Evolutionary conservation across 805 yeast genomes (phyloP).

Genomic region (Cyberlindnera xylosilytica): DNA sequence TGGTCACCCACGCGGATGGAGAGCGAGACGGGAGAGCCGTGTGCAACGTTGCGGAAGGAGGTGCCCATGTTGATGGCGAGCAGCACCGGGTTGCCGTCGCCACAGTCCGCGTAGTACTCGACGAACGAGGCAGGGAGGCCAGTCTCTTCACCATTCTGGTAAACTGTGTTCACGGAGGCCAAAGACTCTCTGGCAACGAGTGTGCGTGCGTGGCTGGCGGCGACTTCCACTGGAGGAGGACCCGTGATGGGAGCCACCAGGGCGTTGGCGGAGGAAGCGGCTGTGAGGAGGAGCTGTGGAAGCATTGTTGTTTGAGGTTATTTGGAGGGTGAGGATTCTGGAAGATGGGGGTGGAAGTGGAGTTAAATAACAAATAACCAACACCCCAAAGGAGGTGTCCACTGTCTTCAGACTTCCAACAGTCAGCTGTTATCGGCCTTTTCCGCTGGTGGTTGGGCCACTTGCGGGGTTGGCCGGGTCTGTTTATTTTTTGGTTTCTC

Average conservation of each 20-base stretch:
- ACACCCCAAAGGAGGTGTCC: no score
- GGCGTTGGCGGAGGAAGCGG: background rate
- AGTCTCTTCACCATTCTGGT: conserved; percentile 34
- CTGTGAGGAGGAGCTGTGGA: no score
- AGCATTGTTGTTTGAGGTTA: no score
- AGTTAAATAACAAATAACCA: no score
- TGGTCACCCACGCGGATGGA: conserved; percentile 67
- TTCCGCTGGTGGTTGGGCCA: no score
- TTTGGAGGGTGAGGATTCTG: no score
- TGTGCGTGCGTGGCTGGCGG: conserved; percentile 61
- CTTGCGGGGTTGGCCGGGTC: no score
- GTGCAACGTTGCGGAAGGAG: conserved; percentile 52
- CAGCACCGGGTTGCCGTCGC: conserved; percentile 63
- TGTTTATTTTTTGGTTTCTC: no score
- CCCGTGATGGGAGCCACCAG: background rate
- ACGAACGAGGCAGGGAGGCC: conserved; percentile 62
- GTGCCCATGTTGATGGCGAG: conserved; percentile 65
- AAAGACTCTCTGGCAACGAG: conserved; percentile 54
- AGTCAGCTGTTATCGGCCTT: no score
- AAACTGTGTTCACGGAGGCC: conserved; percentile 52
- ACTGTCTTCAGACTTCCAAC: no score
- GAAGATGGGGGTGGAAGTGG: no score
- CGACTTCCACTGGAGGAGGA: conserved; percentile 30
- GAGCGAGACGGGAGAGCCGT: conserved; percentile 56
- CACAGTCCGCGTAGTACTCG: conserved; percentile 73